phyloP scores from a whole-genome alignment of 805 yeast species.

The Saturnispora saitoi region DNA sequence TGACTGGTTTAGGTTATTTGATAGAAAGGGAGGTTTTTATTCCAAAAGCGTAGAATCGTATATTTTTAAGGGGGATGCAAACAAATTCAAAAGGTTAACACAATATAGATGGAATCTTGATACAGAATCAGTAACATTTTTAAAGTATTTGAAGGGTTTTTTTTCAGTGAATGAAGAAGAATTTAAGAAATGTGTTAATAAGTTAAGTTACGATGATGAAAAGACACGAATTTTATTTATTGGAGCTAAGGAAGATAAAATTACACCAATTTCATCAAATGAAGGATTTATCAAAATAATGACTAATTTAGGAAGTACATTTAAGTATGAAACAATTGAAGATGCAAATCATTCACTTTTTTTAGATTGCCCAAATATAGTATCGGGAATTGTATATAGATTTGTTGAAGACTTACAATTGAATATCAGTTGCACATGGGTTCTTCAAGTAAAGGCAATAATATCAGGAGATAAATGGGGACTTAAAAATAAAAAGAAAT shows the following conservation, averaged over 20 bases:
- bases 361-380: conserved; percentile 52
- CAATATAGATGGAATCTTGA: conserved; percentile 70
- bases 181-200: conserved; percentile 32
- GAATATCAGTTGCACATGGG: conserved; percentile 64
- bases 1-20: conserved; percentile 47
- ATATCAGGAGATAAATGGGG: conserved; percentile 73
- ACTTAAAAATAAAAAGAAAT: conserved; percentile 62
- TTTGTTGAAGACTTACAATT: conserved; percentile 42
- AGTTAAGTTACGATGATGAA: conserved; percentile 22
- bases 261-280: conserved; percentile 40
- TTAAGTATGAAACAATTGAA: conserved; percentile 31
- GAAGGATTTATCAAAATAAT: not conserved
- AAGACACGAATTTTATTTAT: conserved; percentile 38
- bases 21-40: conserved; percentile 52
- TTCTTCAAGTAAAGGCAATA: conserved; percentile 51
- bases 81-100: conserved; percentile 35
- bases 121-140: conserved; percentile 43
- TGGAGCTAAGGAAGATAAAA: conserved; percentile 51
- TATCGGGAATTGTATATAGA: conserved; percentile 52
- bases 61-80: conserved; percentile 26
- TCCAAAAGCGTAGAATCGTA: conserved; percentile 55
- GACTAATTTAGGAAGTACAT: conserved; percentile 19
- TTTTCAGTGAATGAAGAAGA: conserved; percentile 36
- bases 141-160: conserved; percentile 47
- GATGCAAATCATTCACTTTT: conserved; percentile 60